A percentile compares a stretch with the other conserved stretches of the same genome.
phyloP scores from a whole-genome alignment of 306 rosid species.

The Purshia tridentata region DNA sequence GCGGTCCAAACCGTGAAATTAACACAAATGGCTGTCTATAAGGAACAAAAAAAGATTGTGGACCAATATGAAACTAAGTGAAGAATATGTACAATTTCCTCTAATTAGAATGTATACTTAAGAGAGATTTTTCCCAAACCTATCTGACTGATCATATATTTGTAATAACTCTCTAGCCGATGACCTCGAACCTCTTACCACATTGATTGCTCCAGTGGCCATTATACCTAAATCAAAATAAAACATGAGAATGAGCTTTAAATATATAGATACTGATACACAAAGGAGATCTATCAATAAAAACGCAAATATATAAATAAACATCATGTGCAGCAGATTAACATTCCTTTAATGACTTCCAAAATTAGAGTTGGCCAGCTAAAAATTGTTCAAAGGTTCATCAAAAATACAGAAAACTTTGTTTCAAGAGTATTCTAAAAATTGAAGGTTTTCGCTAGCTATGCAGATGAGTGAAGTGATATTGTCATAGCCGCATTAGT shows the following conservation, averaged over 20 bases:
- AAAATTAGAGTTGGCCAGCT: neutral
- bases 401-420: neutral
- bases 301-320: neutral
- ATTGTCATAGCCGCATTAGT: neutral
- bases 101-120: neutral
- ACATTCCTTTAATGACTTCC: neutral
- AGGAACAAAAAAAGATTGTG: too few relatives aligned
- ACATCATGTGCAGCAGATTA: neutral
- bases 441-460: neutral
- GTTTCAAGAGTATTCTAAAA: neutral
- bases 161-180: constrained; percentile 72
- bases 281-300: neutral
- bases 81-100: too few relatives aligned
- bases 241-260: constrained; percentile 27
- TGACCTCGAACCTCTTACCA: constrained; percentile 94
- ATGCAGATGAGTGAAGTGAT: neutral
- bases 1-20: too few relatives aligned
- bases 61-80: too few relatives aligned
- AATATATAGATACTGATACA: neutral
- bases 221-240: constrained; percentile 68
- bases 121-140: constrained; percentile 37
- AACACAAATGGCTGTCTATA: too few relatives aligned
- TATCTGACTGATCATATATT: constrained; percentile 85
- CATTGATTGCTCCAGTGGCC: constrained; percentile 92
- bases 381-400: neutral